These are phyloP conservation scores for Entomortierella beljakovae DNA, from an alignment of 192 early-diverging fungal species.

Conservation along the genomic window DNA sequence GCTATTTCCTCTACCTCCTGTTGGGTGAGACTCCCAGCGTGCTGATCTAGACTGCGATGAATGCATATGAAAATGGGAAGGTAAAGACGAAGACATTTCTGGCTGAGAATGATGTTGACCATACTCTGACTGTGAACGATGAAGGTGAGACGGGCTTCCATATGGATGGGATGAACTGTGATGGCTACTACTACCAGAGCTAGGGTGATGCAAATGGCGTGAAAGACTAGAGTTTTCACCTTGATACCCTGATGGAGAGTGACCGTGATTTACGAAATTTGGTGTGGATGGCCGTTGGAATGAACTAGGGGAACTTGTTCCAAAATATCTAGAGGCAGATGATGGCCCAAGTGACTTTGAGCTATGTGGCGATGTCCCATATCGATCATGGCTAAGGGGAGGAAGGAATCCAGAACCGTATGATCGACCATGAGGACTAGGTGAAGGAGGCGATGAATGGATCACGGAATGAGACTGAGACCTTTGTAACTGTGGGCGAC, in stretches of 20 bases:
- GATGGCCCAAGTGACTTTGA: conserved; percentile 25
- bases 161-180: conserved; percentile 3
- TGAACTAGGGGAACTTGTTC: conserved; percentile 51
- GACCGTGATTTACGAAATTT: neutral
- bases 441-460: conserved; percentile 45
- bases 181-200: neutral
- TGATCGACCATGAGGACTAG: conserved; percentile 36
- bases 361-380: conserved; percentile 20
- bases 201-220: conserved; percentile 25
- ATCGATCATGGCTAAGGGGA: conserved; percentile 24
- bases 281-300: conserved; percentile 35
- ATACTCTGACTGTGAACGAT: conserved; percentile 23
- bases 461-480: conserved; percentile 39
- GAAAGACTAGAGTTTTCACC: conserved; percentile 32
- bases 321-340: conserved; percentile 45
- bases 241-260: conserved; percentile 14
- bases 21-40: conserved; percentile 40
- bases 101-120: conserved; percentile 16
- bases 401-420: conserved; percentile 27
- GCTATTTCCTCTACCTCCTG: conserved; percentile 2
- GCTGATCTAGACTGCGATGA: conserved; percentile 15
- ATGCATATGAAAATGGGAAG: conserved; percentile 43
- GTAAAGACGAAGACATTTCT: conserved; percentile 49
- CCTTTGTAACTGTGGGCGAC: conserved; percentile 47
- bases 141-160: neutral